phyloP scores from a whole-genome alignment of 768 basidiomycete genomes.

The Russula sp. region DNA sequence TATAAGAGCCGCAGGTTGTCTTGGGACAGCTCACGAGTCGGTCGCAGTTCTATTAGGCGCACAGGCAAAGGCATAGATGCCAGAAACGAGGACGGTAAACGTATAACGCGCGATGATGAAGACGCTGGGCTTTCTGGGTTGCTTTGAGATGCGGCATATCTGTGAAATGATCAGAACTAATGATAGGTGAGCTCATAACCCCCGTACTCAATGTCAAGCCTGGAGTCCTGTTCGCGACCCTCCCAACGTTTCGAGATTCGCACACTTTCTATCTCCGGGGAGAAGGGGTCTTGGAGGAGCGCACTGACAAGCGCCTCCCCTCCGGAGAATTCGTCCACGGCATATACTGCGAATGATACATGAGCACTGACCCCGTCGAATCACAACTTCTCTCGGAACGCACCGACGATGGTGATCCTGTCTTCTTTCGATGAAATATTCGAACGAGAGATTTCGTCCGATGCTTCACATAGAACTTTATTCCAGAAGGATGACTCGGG shows the following conservation, averaged over 20 bases:
- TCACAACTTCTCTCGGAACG: neutral
- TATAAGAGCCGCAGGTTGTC: constrained; percentile 30
- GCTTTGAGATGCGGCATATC: constrained; percentile 6
- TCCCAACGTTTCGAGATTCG: constrained; percentile 52
- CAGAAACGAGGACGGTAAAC: constrained; percentile 24
- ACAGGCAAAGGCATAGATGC: constrained; percentile 26
- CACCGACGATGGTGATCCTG: constrained; percentile 22
- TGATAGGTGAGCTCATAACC: neutral
- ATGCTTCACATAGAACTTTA: constrained; percentile 15
- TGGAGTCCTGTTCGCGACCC: constrained; percentile 10
- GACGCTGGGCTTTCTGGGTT: neutral
- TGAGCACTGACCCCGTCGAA: neutral
- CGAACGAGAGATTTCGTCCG: constrained; percentile 18
- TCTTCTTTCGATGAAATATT: constrained; percentile 8
- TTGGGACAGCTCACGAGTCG: constrained; percentile 15
- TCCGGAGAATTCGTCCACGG: constrained; percentile 52
- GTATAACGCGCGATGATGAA: neutral
- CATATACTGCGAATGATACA: constrained; percentile 47
- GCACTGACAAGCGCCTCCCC: constrained; percentile 63
- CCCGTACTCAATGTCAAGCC: constrained; percentile 28
- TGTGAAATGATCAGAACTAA: neutral
- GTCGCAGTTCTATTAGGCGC: constrained; percentile 34
- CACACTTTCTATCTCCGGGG: constrained; percentile 48
- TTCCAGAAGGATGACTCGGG: constrained; percentile 24
- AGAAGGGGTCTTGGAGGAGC: constrained; percentile 67